A percentile compares a stretch with the other conserved stretches of the same genome.
These are phyloP conservation scores for Pelargonium cotyledonis DNA, from an alignment of 441 rosid genomes.

Conservation along the genomic window DNA sequence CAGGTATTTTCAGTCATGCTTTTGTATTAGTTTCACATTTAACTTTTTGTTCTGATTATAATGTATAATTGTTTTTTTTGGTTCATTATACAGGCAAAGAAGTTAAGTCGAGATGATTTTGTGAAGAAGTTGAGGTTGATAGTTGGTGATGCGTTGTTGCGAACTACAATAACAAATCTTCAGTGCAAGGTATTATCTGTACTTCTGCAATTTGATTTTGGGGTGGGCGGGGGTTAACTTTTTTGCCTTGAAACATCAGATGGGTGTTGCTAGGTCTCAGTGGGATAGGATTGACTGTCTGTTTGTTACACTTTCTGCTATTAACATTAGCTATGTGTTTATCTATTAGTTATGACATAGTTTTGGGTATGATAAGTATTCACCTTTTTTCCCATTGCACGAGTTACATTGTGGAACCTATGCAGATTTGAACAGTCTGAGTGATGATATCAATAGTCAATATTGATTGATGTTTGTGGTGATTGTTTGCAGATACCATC, in stretches of 20 bases:
- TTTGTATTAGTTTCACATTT: not conserved
- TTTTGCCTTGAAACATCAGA: too few relatives aligned
- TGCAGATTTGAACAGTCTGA: too few relatives aligned
- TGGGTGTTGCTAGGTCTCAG: too few relatives aligned
- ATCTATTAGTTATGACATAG: too few relatives aligned
- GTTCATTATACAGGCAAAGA: slow-evolving; percentile 61
- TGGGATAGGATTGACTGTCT: too few relatives aligned
- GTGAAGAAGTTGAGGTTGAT: slow-evolving; percentile 56
- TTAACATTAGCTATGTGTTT: too few relatives aligned
- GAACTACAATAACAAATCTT: slow-evolving; percentile 74
- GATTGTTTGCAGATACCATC: not conserved
- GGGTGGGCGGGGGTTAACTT: too few relatives aligned
- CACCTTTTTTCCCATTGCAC: too few relatives aligned
- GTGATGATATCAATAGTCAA: too few relatives aligned
- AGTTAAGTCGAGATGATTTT: slow-evolving; percentile 59
- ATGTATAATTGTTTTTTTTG: not conserved
- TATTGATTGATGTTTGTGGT: not conserved
- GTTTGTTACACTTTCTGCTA: too few relatives aligned
- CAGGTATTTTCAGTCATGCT: slow-evolving; percentile 42
- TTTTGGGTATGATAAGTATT: too few relatives aligned
- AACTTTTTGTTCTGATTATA: not conserved
- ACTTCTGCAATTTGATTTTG: not conserved
- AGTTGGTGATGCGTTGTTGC: slow-evolving; percentile 72
- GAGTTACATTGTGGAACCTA: too few relatives aligned
- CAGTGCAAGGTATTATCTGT: slow-evolving; percentile 49